phyloP scores from a whole-genome alignment of 75 land plant genomes.

The Cunninghamia lanceolata region DNA sequence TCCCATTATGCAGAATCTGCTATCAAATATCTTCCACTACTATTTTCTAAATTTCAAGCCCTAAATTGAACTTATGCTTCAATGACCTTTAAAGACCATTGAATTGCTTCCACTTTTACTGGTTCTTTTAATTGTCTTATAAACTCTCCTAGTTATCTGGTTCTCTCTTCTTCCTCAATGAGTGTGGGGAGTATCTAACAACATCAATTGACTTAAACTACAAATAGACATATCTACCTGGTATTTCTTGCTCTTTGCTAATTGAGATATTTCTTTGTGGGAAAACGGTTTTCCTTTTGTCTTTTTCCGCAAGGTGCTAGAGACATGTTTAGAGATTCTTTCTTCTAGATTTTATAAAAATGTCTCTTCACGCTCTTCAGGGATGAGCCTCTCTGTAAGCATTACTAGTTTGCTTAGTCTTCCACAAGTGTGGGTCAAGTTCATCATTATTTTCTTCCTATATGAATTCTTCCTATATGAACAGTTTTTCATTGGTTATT shows the following conservation, averaged over 20 bases:
- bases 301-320: neutral
- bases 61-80: neutral
- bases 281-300: neutral
- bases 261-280: neutral
- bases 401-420: neutral
- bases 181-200: neutral
- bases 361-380: neutral
- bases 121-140: neutral
- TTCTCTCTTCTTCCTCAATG: neutral
- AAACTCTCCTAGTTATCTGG: neutral
- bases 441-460: neutral
- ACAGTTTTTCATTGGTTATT: neutral
- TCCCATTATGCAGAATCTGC: neutral
- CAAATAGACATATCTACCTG: neutral
- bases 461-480: neutral
- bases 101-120: neutral
- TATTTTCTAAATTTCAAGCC: neutral
- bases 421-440: neutral
- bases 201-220: neutral
- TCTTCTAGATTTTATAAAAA: neutral
- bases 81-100: neutral
- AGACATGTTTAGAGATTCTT: neutral
- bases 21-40: neutral
- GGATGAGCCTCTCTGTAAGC: neutral
- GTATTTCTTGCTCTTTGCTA: neutral